phyloP scores from a whole-genome alignment of 2,329 filamentous ascomycete genomes.

The Fusarium chaquense region DNA sequence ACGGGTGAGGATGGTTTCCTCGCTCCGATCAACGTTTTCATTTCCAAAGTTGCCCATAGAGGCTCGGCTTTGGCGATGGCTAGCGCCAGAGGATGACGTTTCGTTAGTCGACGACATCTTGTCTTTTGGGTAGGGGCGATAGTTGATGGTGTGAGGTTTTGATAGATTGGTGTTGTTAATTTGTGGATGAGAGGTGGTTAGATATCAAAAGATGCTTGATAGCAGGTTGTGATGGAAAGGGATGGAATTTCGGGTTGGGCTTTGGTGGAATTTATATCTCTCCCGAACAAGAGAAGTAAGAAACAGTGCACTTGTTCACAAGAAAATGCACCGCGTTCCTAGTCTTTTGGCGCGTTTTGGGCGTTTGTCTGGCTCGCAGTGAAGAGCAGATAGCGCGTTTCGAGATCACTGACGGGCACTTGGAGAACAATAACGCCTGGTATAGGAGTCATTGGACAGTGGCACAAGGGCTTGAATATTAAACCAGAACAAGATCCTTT shows the following conservation, averaged over 20 bases:
- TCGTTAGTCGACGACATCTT: background rate
- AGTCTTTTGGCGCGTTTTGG: background rate
- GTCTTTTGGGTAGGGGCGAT: no score
- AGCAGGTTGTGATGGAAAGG: background rate
- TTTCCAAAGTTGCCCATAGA: background rate
- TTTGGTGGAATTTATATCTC: background rate
- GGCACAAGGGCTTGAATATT: background rate
- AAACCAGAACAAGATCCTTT: no score
- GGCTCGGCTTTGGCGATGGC: background rate
- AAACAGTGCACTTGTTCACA: background rate
- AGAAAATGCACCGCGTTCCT: accelerated
- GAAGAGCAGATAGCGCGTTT: background rate
- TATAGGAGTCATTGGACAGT: background rate
- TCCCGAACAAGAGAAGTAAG: background rate
- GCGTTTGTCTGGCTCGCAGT: background rate
- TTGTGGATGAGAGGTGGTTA: no score
- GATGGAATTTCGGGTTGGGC: background rate
- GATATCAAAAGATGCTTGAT: background rate
- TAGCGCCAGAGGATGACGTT: background rate
- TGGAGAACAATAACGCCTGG: background rate
- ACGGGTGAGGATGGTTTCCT: accelerated
- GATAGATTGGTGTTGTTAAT: background rate
- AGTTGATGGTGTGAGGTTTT: no score
- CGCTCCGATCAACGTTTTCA: background rate
- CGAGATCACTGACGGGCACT: background rate